Conservation (phyloP, 1,284 basidiomycete species). For the Tilletiaria anomala region DNA sequence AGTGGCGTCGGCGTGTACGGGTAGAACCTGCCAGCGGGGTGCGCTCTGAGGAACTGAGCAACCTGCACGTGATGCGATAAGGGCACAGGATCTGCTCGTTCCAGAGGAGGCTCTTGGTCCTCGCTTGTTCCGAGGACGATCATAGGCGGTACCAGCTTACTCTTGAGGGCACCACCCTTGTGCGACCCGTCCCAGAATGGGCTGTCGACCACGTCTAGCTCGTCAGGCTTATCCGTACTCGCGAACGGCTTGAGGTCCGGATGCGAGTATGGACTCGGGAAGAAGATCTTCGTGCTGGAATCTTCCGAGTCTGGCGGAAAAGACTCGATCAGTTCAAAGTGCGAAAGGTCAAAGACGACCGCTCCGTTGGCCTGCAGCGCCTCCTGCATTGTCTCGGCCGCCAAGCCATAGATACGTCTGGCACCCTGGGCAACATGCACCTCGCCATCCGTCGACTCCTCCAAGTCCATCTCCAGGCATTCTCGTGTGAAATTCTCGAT, state of each 20-base stretch:
- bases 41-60: slow-evolving; percentile 25
- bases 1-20: slow-evolving; percentile 23
- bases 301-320: slow-evolving; percentile 43
- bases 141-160: slow-evolving; percentile 27
- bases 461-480: slow-evolving; percentile 72
- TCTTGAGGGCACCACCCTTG: not conserved
- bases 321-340: slow-evolving; percentile 72
- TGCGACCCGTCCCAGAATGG: not conserved
- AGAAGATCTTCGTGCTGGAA: slow-evolving; percentile 35
- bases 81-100: slow-evolving; percentile 20
- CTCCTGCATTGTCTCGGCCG: slow-evolving; percentile 69
- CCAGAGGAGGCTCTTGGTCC: slow-evolving; percentile 6
- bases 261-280: slow-evolving; percentile 12
- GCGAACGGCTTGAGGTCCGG: not conserved
- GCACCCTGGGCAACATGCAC: not conserved
- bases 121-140: slow-evolving; percentile 29
- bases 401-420: slow-evolving; percentile 62
- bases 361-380: slow-evolving; percentile 85
- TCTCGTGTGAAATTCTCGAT: slow-evolving; percentile 93
- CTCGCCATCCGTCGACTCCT: slow-evolving; percentile 5
- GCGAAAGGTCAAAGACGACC: slow-evolving; percentile 75
- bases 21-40: slow-evolving; percentile 24
- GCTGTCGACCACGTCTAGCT: not conserved
- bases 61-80: slow-evolving; percentile 24
- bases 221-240: not conserved